Conservation (phyloP, 345 rosid genomes). For the Anacardium occidentale region DNA sequence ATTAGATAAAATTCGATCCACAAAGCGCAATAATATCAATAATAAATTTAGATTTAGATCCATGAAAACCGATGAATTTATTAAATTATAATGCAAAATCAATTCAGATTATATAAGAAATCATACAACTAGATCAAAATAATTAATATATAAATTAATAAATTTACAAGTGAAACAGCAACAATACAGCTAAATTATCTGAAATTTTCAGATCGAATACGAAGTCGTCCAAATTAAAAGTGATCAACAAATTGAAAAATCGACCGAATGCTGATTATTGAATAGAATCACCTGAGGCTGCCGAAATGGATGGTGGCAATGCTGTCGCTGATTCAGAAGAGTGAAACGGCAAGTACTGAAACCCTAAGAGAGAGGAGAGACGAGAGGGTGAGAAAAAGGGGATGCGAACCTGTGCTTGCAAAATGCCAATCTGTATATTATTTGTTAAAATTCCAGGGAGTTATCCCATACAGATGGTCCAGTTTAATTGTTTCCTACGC, state of each 20-base stretch:
- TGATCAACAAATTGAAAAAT: constrained; percentile 23
- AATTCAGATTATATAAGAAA: constrained; percentile 14
- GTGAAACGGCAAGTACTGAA: constrained; percentile 31
- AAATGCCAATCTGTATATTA: not conserved
- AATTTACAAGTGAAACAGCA: not conserved
- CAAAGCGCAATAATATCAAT: not conserved
- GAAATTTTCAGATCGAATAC: constrained; percentile 20
- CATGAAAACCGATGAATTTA: not conserved
- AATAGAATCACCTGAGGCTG: constrained; percentile 19
- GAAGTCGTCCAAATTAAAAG: not conserved
- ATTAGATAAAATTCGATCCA: not conserved
- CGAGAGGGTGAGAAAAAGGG: constrained; percentile 27
- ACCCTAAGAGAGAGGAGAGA: constrained; percentile 33
- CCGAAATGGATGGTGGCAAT: constrained; percentile 10
- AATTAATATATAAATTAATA: not conserved
- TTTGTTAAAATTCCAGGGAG: not conserved
- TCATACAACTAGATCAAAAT: constrained; percentile 9
- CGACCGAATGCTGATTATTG: not conserved
- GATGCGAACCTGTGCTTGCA: constrained; percentile 21
- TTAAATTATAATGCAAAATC: constrained; percentile 15
- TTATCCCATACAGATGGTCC: not conserved
- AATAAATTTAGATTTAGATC: constrained; percentile 2
- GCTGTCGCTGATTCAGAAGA: constrained; percentile 31
- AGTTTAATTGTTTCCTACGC: not conserved
- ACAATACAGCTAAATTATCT: not conserved